phyloP scores from a whole-genome alignment of 805 yeast species.

The Brettanomyces bruxellensis region DNA sequence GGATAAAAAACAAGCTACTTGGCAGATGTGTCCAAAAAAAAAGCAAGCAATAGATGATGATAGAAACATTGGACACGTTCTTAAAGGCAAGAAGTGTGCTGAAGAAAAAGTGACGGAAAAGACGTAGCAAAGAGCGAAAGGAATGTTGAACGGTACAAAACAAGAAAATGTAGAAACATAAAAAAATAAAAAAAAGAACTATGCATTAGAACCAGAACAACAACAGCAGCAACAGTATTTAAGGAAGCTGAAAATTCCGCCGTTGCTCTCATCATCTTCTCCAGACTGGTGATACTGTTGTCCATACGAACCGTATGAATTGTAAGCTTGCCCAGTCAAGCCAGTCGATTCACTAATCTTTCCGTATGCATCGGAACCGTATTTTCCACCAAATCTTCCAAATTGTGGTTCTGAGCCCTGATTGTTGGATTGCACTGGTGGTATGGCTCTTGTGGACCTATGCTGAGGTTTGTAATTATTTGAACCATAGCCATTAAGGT shows the following conservation, averaged over 20 bases:
- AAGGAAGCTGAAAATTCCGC: neutral
- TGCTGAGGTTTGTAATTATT: slow-evolving; percentile 4
- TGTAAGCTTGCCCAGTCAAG: neutral
- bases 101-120: too few relatives aligned
- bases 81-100: too few relatives aligned
- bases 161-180: neutral
- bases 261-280: neutral
- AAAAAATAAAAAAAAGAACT: neutral
- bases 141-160: neutral
- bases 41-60: too few relatives aligned
- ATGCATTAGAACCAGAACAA: neutral
- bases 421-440: neutral
- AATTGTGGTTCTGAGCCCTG: neutral
- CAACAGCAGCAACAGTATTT: slow-evolving; percentile 2
- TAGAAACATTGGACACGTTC: too few relatives aligned
- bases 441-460: neutral
- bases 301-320: neutral
- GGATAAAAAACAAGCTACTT: too few relatives aligned
- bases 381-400: neutral
- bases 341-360: slow-evolving; percentile 2
- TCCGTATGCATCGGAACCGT: neutral
- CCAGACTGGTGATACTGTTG: neutral
- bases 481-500: slow-evolving; percentile 70
- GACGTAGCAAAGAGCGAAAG: too few relatives aligned
- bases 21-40: too few relatives aligned